Evolutionary conservation across 2,329 filamentous ascomycete genomes (phyloP), one percentile per base, ranked within the genome.

Genomic region (Ophiosphaerella narmari): DNA sequence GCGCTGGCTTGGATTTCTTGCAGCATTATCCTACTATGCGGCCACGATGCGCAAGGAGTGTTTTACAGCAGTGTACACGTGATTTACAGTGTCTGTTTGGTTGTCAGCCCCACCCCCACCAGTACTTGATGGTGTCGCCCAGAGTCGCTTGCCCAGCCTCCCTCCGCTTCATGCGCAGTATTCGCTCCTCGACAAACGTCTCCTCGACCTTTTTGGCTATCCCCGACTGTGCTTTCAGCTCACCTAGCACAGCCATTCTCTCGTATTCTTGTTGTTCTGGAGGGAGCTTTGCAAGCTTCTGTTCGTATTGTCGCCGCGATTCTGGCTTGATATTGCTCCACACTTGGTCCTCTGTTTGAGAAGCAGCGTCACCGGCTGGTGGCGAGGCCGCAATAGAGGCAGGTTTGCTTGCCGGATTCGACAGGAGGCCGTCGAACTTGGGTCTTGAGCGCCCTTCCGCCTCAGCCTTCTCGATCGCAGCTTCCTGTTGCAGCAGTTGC

Each of bases 401-500:
- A 11, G 74, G 46, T 39, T 72, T 74, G 11, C 26, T 29, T 6
- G 26, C 26, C 31, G 58, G 52, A 39, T 67, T 68, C 4, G 72
- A 70, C 31, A 89, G 70, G 6, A 86, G 71, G 7, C 84, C 79
- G 39, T 83, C 77, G 63, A 89, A 86, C 16, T 77, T 75, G 0
- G 88, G 87, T 39, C 79, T 68, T 65, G 63, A 77, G 64, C 66
- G 72, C 57, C 66, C 83, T 73, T 73, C 81, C 46, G 80, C 78
- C 72, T 86, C 86, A 32, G 88, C 89, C 63, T 85, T 81, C 57
- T 88, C 84, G n/a, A 89, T 85, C 55, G 82, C 83, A 16, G 79
- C 80, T 74, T 99, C 93, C 70, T 96, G 91, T 54, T 85, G 82
- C 33, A 96, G 74, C 86, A 97, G 91, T 62, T 88, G 85, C 66